Percentiles rank a stretch among this genome's conserved stretches.
These are phyloP conservation scores for Phytopythium kandeliae DNA, from an alignment of 352 stramenopile genomes.

Conservation along the genomic window DNA sequence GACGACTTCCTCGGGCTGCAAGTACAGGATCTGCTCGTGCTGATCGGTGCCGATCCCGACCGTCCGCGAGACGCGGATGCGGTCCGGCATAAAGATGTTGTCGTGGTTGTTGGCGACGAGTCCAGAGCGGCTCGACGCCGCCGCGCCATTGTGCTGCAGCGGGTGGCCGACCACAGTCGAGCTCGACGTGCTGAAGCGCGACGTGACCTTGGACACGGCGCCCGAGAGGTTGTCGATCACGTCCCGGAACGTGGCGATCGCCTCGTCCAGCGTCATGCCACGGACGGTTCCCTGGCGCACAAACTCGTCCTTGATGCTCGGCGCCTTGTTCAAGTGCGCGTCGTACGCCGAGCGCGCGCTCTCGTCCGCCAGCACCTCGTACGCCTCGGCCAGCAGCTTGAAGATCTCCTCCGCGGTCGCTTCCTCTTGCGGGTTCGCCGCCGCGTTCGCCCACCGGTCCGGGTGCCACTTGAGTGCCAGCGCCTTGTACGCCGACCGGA, in stretches of 20 bases:
- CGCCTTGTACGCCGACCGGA: slow-evolving; percentile 69
- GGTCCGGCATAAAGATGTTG: slow-evolving; percentile 71
- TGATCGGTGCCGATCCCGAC: slow-evolving; percentile 54
- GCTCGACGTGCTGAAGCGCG: slow-evolving; percentile 59
- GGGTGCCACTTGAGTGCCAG: slow-evolving; percentile 85
- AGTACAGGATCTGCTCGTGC: slow-evolving; percentile 63
- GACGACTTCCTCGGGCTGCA: slow-evolving; percentile 73
- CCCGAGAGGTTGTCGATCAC: slow-evolving; percentile 61
- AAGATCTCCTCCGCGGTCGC: slow-evolving; percentile 73
- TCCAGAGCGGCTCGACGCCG: slow-evolving; percentile 20
- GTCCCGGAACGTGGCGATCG: slow-evolving; percentile 72
- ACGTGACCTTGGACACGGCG: slow-evolving; percentile 51
- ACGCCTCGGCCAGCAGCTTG: slow-evolving; percentile 79
- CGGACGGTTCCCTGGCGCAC: slow-evolving; percentile 69
- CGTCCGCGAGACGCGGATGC: slow-evolving; percentile 60
- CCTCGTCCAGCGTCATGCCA: slow-evolving; percentile 81
- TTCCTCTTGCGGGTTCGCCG: slow-evolving; percentile 42
- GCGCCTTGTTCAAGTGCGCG: slow-evolving; percentile 34
- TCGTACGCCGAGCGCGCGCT: slow-evolving; percentile 63
- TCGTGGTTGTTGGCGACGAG: slow-evolving; percentile 78
- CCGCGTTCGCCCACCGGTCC: slow-evolving; percentile 60
- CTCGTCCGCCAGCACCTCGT: slow-evolving; percentile 72
- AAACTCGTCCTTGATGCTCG: slow-evolving; percentile 68
- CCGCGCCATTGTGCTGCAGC: slow-evolving; percentile 20
- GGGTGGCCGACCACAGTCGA: slow-evolving; percentile 60